Base-by-base conservation (phyloP, 176 grass and related monocot genomes). In the Carex cristatella region DNA sequence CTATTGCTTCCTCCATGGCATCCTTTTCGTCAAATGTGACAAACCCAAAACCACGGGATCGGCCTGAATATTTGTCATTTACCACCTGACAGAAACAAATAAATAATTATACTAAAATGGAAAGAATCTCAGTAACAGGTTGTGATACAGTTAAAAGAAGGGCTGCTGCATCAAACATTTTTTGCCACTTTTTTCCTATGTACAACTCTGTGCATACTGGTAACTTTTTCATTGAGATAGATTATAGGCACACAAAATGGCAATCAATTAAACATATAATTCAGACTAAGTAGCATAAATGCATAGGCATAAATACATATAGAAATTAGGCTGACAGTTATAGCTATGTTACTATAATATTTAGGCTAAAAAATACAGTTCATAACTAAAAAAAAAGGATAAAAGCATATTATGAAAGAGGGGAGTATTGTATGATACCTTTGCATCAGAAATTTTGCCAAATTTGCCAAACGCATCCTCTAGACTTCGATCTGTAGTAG, bases 11-110 rank as follows among this genome's bases (percentile, higher is more conserved):
- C 66, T 94, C 87, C 96, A 99, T 99, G 33, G 91, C 84, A 86
- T 95, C 89, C 93, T 99, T 91, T 32, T 99, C 91, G 64, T 92
- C 91, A 83, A 99, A 99, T 31, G 96, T 95, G 40, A 99, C 93
- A 88, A 99, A 99, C 4, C 93, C 96, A 32, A 99, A 99, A 46
- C 96, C 96, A 61, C 93, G 93, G 79, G 96, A 99, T 54, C 96
- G 89, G 30, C 96, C 96, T 35, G 96, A 94, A 85, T 88, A 94
- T 74, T 92, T 94, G 83, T 99, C 93, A 84, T 93, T 85, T 48
- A 96, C 91, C 14, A 99, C 93, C 97, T 99, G 10, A 60, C 69
- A 27, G 84, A 13, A 30, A 75, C 42, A 10, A 69, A 86, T 58
- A 44, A 35, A n/a, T 59, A 19, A 4, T 85, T 61, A 83, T 56